A percentile compares a stretch with the other conserved stretches of the same genome.
phyloP scores from a whole-genome alignment of 225 moss, liverwort and hornwort species.

The Thuidium tamariscinum region DNA sequence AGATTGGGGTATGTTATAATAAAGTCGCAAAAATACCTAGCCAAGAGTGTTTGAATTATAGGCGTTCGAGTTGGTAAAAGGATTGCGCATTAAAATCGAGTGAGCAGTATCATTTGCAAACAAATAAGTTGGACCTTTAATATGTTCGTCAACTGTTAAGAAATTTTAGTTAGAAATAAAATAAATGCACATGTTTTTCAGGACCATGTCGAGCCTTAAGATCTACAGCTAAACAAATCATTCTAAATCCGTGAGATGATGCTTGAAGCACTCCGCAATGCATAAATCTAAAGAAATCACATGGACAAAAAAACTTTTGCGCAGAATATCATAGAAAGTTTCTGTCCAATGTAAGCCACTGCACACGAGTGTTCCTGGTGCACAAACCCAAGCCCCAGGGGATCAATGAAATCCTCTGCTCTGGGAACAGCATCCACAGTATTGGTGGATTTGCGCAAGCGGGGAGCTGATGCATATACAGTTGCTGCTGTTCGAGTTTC shows the following conservation, averaged over 20 bases:
- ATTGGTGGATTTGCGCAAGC: conserved; percentile 61
- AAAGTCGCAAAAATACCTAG: neutral
- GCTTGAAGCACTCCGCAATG: neutral
- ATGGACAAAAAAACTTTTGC: neutral
- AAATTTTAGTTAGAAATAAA: neutral
- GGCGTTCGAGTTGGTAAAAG: neutral
- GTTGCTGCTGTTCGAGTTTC: conserved; percentile 67
- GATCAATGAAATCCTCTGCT: conserved; percentile 79
- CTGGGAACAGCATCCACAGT: conserved; percentile 48
- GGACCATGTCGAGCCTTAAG: neutral
- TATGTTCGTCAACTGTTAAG: neutral
- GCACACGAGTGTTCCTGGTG: neutral
- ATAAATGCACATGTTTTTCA: neutral
- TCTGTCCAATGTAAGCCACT: neutral
- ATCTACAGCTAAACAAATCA: neutral
- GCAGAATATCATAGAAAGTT: neutral
- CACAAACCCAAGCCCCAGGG: conserved; percentile 76
- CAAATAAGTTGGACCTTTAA: neutral
- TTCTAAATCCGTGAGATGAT: neutral
- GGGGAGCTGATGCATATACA: conserved; percentile 27
- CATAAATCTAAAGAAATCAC: neutral
- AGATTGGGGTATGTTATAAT: neutral
- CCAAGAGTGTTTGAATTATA: neutral
- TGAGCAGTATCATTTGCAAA: neutral
- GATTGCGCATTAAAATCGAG: neutral